Evolutionary conservation across 2,329 filamentous ascomycete species (phyloP), one percentile per base, ranked within the genome.

Genomic region (Monosporascus sp.): DNA sequence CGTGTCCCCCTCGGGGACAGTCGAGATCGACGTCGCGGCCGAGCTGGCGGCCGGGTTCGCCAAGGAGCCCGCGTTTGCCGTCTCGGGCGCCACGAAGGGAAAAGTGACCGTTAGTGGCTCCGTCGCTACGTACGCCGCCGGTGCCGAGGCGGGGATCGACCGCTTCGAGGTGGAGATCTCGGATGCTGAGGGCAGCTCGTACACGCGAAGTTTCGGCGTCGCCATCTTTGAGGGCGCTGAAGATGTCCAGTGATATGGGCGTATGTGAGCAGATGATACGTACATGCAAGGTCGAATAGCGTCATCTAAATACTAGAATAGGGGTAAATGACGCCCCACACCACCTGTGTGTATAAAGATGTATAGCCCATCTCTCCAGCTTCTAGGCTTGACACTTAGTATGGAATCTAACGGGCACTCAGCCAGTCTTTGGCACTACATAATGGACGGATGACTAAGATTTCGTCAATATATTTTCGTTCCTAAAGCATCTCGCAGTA

Each of bases 11-110:
- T 58, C 58, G 5, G 52, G 48, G 6, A 56, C 57, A 0, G 58
- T 65, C 3, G 51, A 52, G 18, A 56, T 70, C 39, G 58, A 66
- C 41, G 62, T 69, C 14, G 57, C 48, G 3, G 47, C 59, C 14
- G 47, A 41, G 38, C 38, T 67, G 55, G 65, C 59, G 2, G 18
- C 55, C 5, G 63, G 63, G 0, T 65, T 63, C 52, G n/a, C 45
- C 20, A 25, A 50, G 20, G 25, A 50, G n/a, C 60, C 60, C 2
- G 50, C 37, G 1, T 62, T 61, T 38, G 52, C 43, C 5, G 57
- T 53, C 1, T 15, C 50, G 0, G 59, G 56, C 8, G 48, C 38
- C 8, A 38, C 3, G 2, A 61, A 60, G 47, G 60, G 60, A 5
- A 37, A 41, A 1, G 56, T 60, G 17, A 57, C 50, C 2, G 57